phyloP scores from a whole-genome alignment of 2,329 filamentous ascomycete species.

The Fusarium incarnatum region DNA sequence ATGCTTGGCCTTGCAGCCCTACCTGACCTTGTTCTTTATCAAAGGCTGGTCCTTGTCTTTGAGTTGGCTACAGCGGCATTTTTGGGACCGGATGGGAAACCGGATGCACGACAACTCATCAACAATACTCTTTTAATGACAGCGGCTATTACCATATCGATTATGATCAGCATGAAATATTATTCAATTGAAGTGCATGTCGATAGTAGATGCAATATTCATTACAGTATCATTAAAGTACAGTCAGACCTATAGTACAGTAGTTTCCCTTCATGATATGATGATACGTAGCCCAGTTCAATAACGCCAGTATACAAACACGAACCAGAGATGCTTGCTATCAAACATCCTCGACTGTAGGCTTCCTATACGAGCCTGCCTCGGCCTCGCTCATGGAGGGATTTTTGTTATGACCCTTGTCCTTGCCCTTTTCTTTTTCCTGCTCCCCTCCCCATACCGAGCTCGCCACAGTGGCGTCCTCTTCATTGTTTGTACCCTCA shows the following conservation, averaged over 20 bases:
- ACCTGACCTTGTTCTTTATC: background rate
- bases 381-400: constrained; percentile 36
- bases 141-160: background rate
- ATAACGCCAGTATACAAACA: constrained; percentile 31
- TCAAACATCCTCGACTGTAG: constrained; percentile 40
- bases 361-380: constrained; percentile 41
- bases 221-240: constrained; percentile 27
- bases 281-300: background rate
- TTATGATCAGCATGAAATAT: background rate
- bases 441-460: constrained; percentile 37
- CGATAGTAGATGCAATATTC: background rate
- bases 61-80: constrained; percentile 12
- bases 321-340: background rate
- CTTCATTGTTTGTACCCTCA: constrained; percentile 32
- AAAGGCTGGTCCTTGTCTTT: constrained; percentile 14
- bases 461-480: constrained; percentile 40
- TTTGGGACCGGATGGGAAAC: constrained; percentile 23
- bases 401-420: constrained; percentile 10
- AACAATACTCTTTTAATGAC: background rate
- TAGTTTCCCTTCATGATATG: constrained; percentile 5
- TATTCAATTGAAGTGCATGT: background rate
- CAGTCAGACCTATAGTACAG: constrained; percentile 12
- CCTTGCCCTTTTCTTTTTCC: constrained; percentile 9
- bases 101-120: constrained; percentile 36
- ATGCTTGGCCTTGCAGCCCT: constrained; percentile 10